phyloP scores from a whole-genome alignment of 208 protist genomes.

The Leishmania turanica region DNA sequence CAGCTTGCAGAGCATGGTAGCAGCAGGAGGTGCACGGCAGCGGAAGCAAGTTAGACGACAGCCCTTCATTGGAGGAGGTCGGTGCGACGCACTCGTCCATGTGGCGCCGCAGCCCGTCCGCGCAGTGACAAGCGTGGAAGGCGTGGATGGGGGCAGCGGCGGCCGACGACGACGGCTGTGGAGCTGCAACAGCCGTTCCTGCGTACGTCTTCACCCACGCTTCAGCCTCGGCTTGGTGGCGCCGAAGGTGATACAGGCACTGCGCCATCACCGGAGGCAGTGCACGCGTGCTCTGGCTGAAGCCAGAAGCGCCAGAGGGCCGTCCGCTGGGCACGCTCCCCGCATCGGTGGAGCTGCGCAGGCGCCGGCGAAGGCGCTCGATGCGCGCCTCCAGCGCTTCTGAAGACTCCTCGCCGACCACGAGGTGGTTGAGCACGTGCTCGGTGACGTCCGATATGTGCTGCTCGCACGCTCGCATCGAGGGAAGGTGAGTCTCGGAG shows the following conservation, averaged over 20 bases:
- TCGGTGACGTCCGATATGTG: slow-evolving; percentile 3
- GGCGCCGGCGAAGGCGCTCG: neutral
- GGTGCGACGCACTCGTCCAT: neutral
- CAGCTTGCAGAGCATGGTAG: slow-evolving; percentile 13
- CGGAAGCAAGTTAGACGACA: neutral
- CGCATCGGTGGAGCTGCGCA: neutral
- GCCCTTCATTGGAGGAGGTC: neutral
- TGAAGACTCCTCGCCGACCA: slow-evolving; percentile 2
- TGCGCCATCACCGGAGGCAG: slow-evolving; percentile 25
- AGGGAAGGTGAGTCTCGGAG: slow-evolving; percentile 21
- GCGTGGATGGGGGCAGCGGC: slow-evolving; percentile 2
- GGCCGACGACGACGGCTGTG: neutral
- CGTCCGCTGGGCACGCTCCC: too few relatives aligned
- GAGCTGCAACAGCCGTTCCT: neutral
- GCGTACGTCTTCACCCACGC: slow-evolving; percentile 24
- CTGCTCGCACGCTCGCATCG: slow-evolving; percentile 20
- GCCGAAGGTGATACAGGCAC: slow-evolving; percentile 19
- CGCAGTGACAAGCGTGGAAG: slow-evolving; percentile 22
- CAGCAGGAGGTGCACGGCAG: slow-evolving; percentile 20
- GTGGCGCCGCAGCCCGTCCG: neutral
- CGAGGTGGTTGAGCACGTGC: slow-evolving; percentile 21
- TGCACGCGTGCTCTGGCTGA: neutral
- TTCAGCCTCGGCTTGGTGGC: slow-evolving; percentile 3
- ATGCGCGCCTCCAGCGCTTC: slow-evolving; percentile 12
- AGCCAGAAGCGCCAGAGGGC: neutral